A percentile compares a stretch with the other conserved stretches of the same genome.
These are phyloP conservation scores for Tuber melanosporum DNA, from an alignment of 495 filamentous ascomycete species.

Conservation along the genomic window DNA sequence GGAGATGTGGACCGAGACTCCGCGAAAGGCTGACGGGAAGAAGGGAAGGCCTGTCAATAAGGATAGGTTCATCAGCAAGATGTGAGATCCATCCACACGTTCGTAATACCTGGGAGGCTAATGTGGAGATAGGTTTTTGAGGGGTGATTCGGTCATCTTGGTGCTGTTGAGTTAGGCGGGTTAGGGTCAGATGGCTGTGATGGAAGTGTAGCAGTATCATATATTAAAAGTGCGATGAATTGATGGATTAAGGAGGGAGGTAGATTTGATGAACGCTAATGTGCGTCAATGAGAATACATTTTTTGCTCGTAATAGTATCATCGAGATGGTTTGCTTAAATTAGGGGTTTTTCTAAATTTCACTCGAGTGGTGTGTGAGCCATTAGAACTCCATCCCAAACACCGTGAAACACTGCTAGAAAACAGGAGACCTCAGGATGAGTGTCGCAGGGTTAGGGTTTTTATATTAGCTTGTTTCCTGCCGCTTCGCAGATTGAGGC, in stretches of 20 bases:
- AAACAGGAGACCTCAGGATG: not conserved
- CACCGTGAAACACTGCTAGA: not conserved
- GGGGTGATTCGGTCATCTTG: constrained; percentile 89
- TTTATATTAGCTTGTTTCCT: not conserved
- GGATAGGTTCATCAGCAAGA: constrained; percentile 97
- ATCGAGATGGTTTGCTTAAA: not conserved
- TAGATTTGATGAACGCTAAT: not conserved
- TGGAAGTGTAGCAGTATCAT: not conserved
- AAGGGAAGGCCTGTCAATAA: constrained; percentile 92
- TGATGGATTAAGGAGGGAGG: not conserved
- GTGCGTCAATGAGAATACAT: not conserved
- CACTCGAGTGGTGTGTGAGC: not conserved
- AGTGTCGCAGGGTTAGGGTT: not conserved
- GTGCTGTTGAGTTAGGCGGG: constrained; percentile 68
- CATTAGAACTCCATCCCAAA: not conserved
- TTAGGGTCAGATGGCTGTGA: not conserved
- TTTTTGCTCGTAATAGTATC: not conserved
- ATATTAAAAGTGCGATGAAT: not conserved
- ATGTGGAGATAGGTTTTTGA: constrained; percentile 64
- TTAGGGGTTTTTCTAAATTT: not conserved
- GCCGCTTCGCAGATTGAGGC: not conserved
- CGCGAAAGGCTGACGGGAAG: constrained; percentile 64
- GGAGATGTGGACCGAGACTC: constrained; percentile 99
- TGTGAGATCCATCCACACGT: constrained; percentile 54
- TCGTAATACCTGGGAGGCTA: constrained; percentile 16